Percentiles rank a stretch among this genome's conserved stretches.
Conservation (phyloP, 495 filamentous ascomycete genomes). For the Lepidopterella palustris region DNA sequence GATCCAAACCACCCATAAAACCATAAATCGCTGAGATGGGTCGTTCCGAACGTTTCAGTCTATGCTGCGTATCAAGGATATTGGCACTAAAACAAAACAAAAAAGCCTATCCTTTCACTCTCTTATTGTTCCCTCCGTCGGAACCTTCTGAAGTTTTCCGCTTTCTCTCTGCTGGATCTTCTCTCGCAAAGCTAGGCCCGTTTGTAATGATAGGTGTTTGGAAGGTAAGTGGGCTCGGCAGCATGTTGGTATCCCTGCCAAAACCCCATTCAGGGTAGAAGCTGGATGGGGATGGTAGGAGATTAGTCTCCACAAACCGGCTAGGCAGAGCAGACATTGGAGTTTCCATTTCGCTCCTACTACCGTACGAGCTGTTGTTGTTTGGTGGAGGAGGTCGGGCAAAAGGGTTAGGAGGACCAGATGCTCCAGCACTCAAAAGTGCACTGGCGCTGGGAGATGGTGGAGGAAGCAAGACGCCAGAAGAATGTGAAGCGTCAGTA, state of each 20-base stretch:
- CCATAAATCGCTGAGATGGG: background rate
- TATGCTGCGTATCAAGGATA: background rate
- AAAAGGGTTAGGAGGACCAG: conserved; percentile 92
- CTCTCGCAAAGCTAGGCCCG: conserved; percentile 37
- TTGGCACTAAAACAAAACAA: background rate
- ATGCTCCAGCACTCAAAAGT: conserved; percentile 83
- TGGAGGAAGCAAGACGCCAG: conserved; percentile 77
- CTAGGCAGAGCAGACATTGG: conserved; percentile 96
- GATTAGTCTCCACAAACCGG: conserved; percentile 75
- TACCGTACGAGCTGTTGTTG: conserved; percentile 47
- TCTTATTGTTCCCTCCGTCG: conserved; percentile 21
- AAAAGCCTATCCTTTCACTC: conserved; percentile 12
- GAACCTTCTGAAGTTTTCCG: conserved; percentile 35
- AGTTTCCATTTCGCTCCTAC: conserved; percentile 77
- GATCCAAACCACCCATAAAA: background rate
- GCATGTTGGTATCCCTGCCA: conserved; percentile 65
- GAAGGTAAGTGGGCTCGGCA: conserved; percentile 88
- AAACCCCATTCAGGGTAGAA: conserved; percentile 93
- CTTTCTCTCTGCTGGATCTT: conserved; percentile 37
- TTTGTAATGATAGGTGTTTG: conserved; percentile 73
- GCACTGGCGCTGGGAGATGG: conserved; percentile 84
- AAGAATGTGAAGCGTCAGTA: conserved; percentile 51
- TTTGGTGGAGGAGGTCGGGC: conserved; percentile 70
- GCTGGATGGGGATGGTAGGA: conserved; percentile 78
- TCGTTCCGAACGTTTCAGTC: conserved; percentile 1